Base-by-base conservation (phyloP, 179 eudicot genomes). In the Camellia oleifera region DNA sequence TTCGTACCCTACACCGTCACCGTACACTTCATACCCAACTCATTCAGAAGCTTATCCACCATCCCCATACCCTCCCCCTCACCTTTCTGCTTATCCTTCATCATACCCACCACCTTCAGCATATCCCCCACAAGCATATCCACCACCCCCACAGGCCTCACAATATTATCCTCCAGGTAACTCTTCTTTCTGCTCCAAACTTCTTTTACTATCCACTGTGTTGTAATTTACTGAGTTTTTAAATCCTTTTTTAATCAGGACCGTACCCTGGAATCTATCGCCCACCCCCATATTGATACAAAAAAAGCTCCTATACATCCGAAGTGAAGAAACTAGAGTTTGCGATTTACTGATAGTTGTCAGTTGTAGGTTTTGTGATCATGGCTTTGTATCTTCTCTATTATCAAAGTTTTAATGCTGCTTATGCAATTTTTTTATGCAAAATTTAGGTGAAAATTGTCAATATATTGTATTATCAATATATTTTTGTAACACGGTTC, bases 231-330 rank as follows among this genome's bases (percentile, higher is more conserved):
- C 81, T 62, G 70, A 63, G 60, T 72, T 42, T 69, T 46, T n/a
- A 20, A 18, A 52, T 40, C 46, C 26, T 44, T 23, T 45, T 72
- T 73, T 50, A 56, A 58, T 20, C 73, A 89, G 93, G 90, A 54
- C 82, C 85, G 45, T 86, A 78, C 75, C 86, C 88, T 8, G 87
- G 91, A 63, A n/a, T 69, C 23, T 90, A 90, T 67, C 93, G 89
- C 61, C 90, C 94, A 8, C 87, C 83, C n/a, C 87, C 85, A 20
- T 89, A 91, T 83, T 91, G 87, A 83, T 83, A 67, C 72, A 62
- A 23, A 32, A 32, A 32, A 32, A 48, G 71, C 61, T 53, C 80
- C 64, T 68, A 10, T 7, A 23, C 40, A 14, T 40, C 65, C 26
- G 5, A 14, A 11, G 72, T 68, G 48, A 44, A 66, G 79, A 13